Evolutionary conservation across 768 basidiomycete species (phyloP), one percentile per base, ranked within the genome.

Genomic region (Asterophora lycoperdoides): DNA sequence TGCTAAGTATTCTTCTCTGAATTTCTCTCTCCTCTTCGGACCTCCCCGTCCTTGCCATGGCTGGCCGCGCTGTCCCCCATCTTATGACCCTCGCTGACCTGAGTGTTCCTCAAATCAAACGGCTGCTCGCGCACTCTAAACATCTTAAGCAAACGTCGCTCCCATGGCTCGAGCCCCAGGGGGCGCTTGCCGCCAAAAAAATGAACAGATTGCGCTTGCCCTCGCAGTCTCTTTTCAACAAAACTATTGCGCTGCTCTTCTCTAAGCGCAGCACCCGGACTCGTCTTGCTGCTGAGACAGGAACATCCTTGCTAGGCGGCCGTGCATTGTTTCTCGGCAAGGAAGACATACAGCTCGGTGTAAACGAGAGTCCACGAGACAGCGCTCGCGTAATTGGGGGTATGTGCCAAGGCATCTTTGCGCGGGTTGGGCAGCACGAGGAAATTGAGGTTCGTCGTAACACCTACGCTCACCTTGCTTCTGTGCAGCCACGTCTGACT

Each of bases 361-460:
- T 97, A 36, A 99, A 96, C 66, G 96, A 99, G 76, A 80, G 74
- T 23, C 64, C 81, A 3, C 73, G 88, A 34, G 96, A 99, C 69
- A 83, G 89, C 0, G 86, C 91, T 10, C 77, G 84, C 19, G 91
- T 99, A 8, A 81, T 98, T 52, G 87, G 90, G 2, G 89, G 90
- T 4, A 96, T 98, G 94, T 89, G 86, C 49, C 85, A 97, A 66
- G 96, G 94, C 11, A 90, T 98, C 47, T 95, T 98, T 71, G 95
- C 96, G 19, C 86, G 96, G 39, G 94, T 99, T 3, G 93, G 92
- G 4, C 86, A 80, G 23, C 96, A 99, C 66, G 74, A 76, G 1
- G 96, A 99, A 64, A 86, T 98, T 41, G 94, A 95, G 79, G 93
- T 90, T 46, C 37, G 78, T 64, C 3, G 39, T 46, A 18, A 8